Evolutionary conservation across 2,329 filamentous ascomycete genomes (phyloP).

Genomic region (Aspergillus aculeatinus): DNA sequence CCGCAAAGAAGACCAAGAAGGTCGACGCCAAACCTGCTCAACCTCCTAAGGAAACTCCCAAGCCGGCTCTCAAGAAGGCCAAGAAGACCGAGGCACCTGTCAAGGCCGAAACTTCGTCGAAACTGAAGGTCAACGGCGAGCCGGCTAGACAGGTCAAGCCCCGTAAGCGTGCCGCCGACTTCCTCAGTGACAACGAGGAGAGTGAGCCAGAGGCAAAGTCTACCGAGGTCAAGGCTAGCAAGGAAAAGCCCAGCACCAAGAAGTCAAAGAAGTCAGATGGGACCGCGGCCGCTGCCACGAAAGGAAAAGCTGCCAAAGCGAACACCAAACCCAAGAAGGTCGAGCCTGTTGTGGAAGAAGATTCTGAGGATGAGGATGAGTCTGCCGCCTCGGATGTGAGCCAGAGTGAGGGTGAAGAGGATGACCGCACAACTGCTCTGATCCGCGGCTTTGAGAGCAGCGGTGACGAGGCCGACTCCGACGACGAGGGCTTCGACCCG

Average conservation of each 20-base stretch:
- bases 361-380: conserved; percentile 32
- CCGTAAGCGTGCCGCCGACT: conserved; percentile 50
- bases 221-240: conserved; percentile 21
- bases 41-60: conserved; percentile 28
- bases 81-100: conserved; percentile 22
- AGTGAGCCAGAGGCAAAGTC: conserved; percentile 26
- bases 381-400: conserved; percentile 20
- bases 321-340: conserved; percentile 47
- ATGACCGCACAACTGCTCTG: conserved; percentile 55
- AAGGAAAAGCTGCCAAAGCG: conserved; percentile 39
- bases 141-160: conserved; percentile 40
- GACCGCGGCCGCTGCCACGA: conserved; percentile 31
- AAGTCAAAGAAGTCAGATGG: conserved; percentile 42
- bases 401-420: conserved; percentile 37
- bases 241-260: conserved; percentile 45
- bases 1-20: conserved; percentile 62
- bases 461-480: conserved; percentile 52
- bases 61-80: conserved; percentile 36
- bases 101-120: conserved; percentile 25
- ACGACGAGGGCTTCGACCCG: conserved; percentile 48
- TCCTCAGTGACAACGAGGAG: conserved; percentile 46
- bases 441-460: conserved; percentile 58
- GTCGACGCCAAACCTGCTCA: conserved; percentile 36
- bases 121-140: conserved; percentile 35
- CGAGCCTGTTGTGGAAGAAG: conserved; percentile 37